phyloP scores from a whole-genome alignment of 225 moss, liverwort and hornwort species.

The Thuidium tamariscinum region DNA sequence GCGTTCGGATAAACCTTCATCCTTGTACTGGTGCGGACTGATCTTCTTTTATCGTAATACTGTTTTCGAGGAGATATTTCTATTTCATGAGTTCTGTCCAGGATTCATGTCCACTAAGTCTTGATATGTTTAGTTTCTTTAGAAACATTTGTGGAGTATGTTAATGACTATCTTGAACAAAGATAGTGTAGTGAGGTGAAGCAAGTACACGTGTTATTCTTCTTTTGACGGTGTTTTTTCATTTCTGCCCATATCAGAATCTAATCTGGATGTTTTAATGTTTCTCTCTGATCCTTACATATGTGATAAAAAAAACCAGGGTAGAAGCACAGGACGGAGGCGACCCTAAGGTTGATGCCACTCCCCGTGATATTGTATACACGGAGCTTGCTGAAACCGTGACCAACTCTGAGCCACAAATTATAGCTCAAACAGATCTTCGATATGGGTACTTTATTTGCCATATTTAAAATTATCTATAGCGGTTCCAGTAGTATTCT shows the following conservation, averaged over 20 bases:
- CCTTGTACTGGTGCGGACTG: constrained; percentile 62
- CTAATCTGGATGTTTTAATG: neutral
- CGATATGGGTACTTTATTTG: constrained; percentile 58
- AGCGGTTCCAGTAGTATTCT: neutral
- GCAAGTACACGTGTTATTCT: neutral
- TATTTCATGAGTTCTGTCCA: neutral
- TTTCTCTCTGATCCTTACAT: neutral
- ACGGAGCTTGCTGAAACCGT: constrained; percentile 59
- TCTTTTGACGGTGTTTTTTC: neutral
- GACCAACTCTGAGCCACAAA: constrained; percentile 48
- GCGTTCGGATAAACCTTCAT: constrained; percentile 77
- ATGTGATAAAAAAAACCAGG: constrained; percentile 28
- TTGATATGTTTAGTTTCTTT: neutral
- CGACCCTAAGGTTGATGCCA: constrained; percentile 66
- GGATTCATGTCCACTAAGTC: neutral
- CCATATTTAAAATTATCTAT: neutral
- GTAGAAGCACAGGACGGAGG: constrained; percentile 95
- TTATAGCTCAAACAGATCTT: constrained; percentile 59
- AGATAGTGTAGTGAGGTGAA: neutral
- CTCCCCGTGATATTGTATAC: constrained; percentile 86
- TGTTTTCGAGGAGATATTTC: neutral
- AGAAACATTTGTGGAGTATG: neutral
- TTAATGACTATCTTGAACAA: neutral
- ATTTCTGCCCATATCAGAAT: neutral
- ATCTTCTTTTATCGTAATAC: neutral